These are phyloP conservation scores for Heliamphora exappendiculata DNA, from an alignment of 148 eudicot genomes.

Conservation along the genomic window DNA sequence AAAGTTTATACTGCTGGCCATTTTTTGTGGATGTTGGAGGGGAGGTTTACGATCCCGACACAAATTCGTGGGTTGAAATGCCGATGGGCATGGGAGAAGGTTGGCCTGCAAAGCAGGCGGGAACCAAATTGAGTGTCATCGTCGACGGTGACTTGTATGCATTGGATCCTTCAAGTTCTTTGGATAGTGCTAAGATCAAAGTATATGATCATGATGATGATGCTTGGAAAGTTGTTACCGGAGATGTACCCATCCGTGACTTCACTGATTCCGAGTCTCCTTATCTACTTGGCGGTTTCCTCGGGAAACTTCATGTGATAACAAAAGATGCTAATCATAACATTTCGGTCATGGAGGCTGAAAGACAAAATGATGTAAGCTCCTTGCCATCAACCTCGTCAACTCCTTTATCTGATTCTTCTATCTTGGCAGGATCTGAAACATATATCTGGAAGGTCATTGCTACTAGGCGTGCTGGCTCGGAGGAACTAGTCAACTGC, in stretches of 20 bases:
- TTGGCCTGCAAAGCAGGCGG: conserved; percentile 99
- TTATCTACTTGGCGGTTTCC: conserved; percentile 68
- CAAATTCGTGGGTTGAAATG: conserved; percentile 84
- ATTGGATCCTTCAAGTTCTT: conserved; percentile 68
- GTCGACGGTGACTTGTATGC: conserved; percentile 81
- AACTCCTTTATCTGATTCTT: conserved; percentile 14
- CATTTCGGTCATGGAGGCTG: conserved; percentile 61
- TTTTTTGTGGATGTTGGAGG: conserved; percentile 98
- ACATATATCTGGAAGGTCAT: conserved; percentile 55
- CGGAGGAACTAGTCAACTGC: conserved; percentile 74
- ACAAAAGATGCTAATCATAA: conserved; percentile 61
- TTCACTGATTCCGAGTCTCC: conserved; percentile 66
- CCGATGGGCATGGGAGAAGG: conserved; percentile 96
- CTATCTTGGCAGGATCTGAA: conserved; percentile 15
- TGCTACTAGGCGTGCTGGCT: conserved; percentile 45
- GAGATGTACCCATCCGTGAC: conserved; percentile 50
- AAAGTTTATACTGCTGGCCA: conserved; percentile 94
- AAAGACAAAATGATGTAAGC: conserved; percentile 15
- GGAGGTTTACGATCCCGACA: conserved; percentile 85
- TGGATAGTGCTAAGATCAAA: conserved; percentile 70
- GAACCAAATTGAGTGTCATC: conserved; percentile 73
- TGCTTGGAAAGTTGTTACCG: conserved; percentile 63
- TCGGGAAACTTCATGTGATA: conserved; percentile 79
- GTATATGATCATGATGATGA: conserved; percentile 66
- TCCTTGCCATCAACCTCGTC: conserved; percentile 20